phyloP scores from a whole-genome alignment of 106 monocot species.

The Chionographis japonica region DNA sequence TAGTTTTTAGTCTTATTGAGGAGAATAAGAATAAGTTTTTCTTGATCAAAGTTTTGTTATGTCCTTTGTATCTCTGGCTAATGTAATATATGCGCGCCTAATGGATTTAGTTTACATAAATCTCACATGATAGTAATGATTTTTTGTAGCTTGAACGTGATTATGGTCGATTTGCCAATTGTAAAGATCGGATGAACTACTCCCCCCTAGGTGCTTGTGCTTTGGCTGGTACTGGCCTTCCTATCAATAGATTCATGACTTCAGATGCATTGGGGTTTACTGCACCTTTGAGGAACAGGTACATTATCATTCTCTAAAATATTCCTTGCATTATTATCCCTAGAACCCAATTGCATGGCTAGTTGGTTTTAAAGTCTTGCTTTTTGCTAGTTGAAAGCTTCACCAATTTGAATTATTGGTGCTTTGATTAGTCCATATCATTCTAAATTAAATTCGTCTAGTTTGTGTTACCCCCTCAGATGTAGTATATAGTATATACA shows the following conservation, averaged over 20 bases:
- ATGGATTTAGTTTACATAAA: too few species aligned
- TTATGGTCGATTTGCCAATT: slow-evolving; percentile 60
- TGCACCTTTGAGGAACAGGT: slow-evolving; percentile 91
- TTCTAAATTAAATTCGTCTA: too few species aligned
- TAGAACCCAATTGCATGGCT: not conserved
- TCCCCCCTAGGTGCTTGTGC: slow-evolving; percentile 98
- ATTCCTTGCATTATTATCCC: not conserved
- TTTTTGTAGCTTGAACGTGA: slow-evolving; percentile 82
- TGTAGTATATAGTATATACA: too few species aligned
- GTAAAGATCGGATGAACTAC: slow-evolving; percentile 74
- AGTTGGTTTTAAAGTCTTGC: not conserved
- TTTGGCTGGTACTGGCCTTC: slow-evolving; percentile 97
- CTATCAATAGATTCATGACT: slow-evolving; percentile 95
- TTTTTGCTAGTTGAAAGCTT: too few species aligned
- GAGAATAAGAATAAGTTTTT: too few species aligned
- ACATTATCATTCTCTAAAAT: not conserved
- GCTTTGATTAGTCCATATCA: too few species aligned
- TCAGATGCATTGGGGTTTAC: slow-evolving; percentile 79
- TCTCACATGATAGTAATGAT: not conserved
- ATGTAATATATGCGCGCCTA: too few species aligned
- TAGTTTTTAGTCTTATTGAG: too few species aligned
- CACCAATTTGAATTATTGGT: too few species aligned
- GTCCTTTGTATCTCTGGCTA: too few species aligned
- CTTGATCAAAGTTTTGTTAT: too few species aligned
- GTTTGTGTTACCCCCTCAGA: too few species aligned